phyloP scores from a whole-genome alignment of 2,329 filamentous ascomycete species.

The Stagonosporopsis chrysanthemi region DNA sequence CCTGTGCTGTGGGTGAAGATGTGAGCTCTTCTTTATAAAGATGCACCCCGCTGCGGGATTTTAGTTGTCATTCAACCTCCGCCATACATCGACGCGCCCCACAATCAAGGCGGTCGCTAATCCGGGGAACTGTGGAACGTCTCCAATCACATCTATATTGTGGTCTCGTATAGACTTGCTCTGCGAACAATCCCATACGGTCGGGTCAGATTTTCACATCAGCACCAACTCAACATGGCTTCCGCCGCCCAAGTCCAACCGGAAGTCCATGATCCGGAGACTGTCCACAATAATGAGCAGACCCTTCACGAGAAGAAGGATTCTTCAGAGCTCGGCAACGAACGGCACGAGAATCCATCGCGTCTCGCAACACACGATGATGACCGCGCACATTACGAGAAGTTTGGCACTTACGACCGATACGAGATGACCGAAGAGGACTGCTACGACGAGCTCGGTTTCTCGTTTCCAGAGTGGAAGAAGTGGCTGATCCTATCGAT shows the following conservation, averaged over 20 bases:
- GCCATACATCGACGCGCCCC: conserved; percentile 9
- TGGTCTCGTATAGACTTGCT: background rate
- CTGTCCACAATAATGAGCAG: conserved; percentile 23
- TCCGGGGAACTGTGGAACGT: conserved; percentile 11
- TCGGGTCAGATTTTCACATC: background rate
- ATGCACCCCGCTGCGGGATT: background rate
- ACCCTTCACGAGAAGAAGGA: conserved; percentile 36
- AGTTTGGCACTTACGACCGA: conserved; percentile 53
- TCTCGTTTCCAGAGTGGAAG: conserved; percentile 57
- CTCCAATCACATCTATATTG: background rate
- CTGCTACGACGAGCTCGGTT: conserved; percentile 60
- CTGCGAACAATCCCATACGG: background rate
- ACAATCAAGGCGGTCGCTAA: conserved; percentile 1
- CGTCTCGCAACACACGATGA: conserved; percentile 24
- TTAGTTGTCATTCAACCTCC: background rate
- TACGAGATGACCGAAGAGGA: conserved; percentile 59
- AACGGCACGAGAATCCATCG: conserved; percentile 30
- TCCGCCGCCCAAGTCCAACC: conserved; percentile 18
- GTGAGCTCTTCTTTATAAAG: conserved; percentile 10
- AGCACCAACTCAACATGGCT: conserved; percentile 2
- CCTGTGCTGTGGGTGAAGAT: background rate
- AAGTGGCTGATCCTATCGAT: conserved; percentile 63
- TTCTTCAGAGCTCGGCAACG: conserved; percentile 26
- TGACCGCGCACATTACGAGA: conserved; percentile 42
- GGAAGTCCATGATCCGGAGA: conserved; percentile 28